These are phyloP conservation scores for Psilocybe mexicana DNA, from an alignment of 1,284 basidiomycete species.

Conservation along the genomic window DNA sequence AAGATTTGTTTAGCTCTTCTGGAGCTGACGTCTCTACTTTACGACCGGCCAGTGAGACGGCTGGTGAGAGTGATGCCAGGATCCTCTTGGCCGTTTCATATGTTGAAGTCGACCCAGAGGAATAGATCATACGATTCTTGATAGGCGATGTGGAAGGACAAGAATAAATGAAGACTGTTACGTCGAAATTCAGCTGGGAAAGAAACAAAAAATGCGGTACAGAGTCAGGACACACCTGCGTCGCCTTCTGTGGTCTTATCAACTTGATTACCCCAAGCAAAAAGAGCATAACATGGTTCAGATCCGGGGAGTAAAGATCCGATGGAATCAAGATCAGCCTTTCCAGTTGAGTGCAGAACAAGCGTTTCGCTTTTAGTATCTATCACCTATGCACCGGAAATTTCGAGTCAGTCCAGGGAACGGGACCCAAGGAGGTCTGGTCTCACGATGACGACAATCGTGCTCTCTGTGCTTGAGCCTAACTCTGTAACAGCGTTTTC, in stretches of 20 bases:
- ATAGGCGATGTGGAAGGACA: conserved; percentile 80
- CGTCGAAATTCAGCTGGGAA: conserved; percentile 13
- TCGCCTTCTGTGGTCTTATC: conserved; percentile 46
- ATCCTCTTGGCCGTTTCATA: conserved; percentile 58
- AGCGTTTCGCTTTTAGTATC: conserved; percentile 61
- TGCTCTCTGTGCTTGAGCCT: conserved; percentile 47
- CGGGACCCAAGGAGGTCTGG: not conserved
- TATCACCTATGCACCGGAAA: conserved; percentile 48
- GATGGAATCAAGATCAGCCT: conserved; percentile 45
- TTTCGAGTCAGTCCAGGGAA: conserved; percentile 3
- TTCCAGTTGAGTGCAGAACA: conserved; percentile 39
- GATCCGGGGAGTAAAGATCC: conserved; percentile 50
- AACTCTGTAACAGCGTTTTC: conserved; percentile 64
- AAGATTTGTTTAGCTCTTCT: conserved; percentile 64
- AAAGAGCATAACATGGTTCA: conserved; percentile 71
- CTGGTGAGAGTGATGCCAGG: conserved; percentile 41
- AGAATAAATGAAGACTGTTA: conserved; percentile 82
- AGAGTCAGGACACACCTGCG: conserved; percentile 46
- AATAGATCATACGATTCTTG: conserved; percentile 86
- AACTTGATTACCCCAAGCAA: conserved; percentile 63
- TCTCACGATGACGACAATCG: conserved; percentile 68
- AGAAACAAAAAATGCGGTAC: not conserved
- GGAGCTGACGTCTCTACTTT: conserved; percentile 87
- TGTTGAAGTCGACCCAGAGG: conserved; percentile 62
- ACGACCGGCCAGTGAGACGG: conserved; percentile 46